These are phyloP conservation scores for Botryococcus braunii DNA, from an alignment of 163 green algal species.

Conservation along the genomic window DNA sequence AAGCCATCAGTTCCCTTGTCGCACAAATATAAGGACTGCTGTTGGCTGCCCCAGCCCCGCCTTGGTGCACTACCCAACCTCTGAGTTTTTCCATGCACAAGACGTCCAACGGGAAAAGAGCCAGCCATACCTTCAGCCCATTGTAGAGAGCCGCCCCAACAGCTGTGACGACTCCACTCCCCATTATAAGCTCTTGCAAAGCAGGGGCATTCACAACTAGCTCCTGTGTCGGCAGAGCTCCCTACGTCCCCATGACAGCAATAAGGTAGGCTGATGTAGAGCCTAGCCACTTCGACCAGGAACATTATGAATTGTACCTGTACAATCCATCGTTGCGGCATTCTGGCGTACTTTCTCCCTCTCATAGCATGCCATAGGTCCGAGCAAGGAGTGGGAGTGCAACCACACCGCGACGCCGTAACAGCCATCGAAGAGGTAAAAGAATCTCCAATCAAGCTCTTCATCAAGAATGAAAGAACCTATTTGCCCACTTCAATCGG, in stretches of 20 bases:
- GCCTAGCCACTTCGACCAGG: not conserved
- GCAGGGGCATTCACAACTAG: not conserved
- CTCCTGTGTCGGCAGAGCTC: not conserved
- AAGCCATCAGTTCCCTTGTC: not conserved
- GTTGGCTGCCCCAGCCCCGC: not conserved
- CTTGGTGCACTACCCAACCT: not conserved
- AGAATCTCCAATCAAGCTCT: no score
- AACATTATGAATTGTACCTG: not conserved
- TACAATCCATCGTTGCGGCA: not conserved
- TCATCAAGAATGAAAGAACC: no score
- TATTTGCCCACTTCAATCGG: no score
- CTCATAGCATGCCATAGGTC: not conserved
- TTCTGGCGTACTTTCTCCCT: not conserved
- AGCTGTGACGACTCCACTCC: slow-evolving; percentile 2
- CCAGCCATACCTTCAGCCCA: slow-evolving; percentile 1
- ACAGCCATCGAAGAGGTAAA: no score
- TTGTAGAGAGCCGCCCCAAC: slow-evolving; percentile 6
- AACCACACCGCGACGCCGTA: no score
- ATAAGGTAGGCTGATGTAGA: not conserved
- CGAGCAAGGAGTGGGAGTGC: no score
- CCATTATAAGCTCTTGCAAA: slow-evolving; percentile 8
- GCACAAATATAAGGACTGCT: not conserved
- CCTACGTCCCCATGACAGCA: not conserved
- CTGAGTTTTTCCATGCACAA: not conserved
- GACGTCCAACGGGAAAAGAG: not conserved